Conservation (phyloP, 108 stramenopile genomes). For the Conticribra weissflogii region DNA sequence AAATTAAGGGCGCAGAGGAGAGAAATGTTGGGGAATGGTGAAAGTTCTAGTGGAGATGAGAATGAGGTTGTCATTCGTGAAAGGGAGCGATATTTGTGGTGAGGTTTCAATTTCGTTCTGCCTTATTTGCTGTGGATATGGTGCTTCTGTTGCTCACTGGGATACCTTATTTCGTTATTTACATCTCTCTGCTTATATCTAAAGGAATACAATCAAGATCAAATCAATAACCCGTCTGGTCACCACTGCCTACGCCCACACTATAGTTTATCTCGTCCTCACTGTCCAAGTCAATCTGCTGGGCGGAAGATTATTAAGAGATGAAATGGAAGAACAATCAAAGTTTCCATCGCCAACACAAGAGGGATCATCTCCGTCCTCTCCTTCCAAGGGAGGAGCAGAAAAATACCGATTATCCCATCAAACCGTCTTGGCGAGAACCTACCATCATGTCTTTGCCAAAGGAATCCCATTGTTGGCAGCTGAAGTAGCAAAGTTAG, state of each 20-base stretch:
- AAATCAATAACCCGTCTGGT: conserved; percentile 50
- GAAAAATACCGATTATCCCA: conserved; percentile 44
- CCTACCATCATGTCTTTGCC: conserved; percentile 50
- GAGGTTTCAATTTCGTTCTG: not conserved
- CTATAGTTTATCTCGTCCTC: conserved; percentile 51
- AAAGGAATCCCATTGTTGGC: conserved; percentile 45
- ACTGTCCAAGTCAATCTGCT: conserved; percentile 55
- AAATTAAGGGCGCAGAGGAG: conserved; percentile 19
- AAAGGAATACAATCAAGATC: conserved; percentile 41
- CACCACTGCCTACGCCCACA: conserved; percentile 55
- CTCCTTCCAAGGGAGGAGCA: not conserved
- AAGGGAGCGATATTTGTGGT: conserved; percentile 31
- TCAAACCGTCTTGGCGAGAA: conserved; percentile 48
- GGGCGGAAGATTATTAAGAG: conserved; percentile 46
- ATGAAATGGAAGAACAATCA: conserved; percentile 18
- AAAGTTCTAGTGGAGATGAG: not conserved
- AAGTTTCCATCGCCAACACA: conserved; percentile 8
- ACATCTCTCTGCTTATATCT: not conserved
- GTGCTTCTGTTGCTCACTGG: not conserved
- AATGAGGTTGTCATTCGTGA: conserved; percentile 3
- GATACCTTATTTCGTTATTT: not conserved
- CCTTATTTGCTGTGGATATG: not conserved
- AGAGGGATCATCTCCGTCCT: not conserved
- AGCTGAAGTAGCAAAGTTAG: conserved; percentile 22
- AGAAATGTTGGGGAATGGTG: not conserved